Evolutionary conservation across 129 eudicot species (phyloP), one percentile per base, ranked within the genome.

Genomic region (Oenanthe sinensis): DNA sequence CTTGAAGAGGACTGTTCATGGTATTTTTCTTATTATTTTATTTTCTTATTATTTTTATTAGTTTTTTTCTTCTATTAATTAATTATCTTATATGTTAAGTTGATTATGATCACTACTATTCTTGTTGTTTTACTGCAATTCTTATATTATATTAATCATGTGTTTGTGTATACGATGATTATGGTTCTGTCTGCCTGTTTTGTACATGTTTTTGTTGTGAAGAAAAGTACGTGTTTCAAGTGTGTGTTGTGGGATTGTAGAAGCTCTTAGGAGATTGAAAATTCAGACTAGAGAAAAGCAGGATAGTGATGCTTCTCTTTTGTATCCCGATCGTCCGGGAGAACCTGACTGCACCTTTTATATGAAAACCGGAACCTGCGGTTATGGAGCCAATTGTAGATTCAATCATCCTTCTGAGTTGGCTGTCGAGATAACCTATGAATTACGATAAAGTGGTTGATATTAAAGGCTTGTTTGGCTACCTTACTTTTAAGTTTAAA

Each of bases 261-360:
- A 91, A 58, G 90, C 80, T 58, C 80, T 87, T 74, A 85, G 87
- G 85, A 76, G 85, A 42, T 78, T 89, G 84, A 83, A 82, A 78
- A 85, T 87, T 58, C 67, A 58, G 67, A 9, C 14, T 5, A 83
- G 78, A 24, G 84, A 82, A 5, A 84, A 83, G 8, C 80, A 81
- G 14, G 85, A 83, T 48, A 82, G 71, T 62, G 79, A 42, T 58
- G 75, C 69, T 82, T 87, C n/a, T 8, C 82, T 83, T 71, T 80
- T 75, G 9, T 92, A 85, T 77, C 98, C 98, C 4, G 92, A 85
- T 82, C 89, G 98, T 22, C 98, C 96, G 0, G 97, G 97, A 10
- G 97, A 93, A 75, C 98, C 98, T 0, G 92, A 93, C 77, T 93
- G 98, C 77, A 79, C 84, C 50, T 88, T 77, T 78, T 93, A 85